Percentiles rank a stretch among this genome's conserved stretches.
These are phyloP conservation scores for Penicillium frequentans DNA, from an alignment of 2,329 filamentous ascomycete species.

Conservation along the genomic window DNA sequence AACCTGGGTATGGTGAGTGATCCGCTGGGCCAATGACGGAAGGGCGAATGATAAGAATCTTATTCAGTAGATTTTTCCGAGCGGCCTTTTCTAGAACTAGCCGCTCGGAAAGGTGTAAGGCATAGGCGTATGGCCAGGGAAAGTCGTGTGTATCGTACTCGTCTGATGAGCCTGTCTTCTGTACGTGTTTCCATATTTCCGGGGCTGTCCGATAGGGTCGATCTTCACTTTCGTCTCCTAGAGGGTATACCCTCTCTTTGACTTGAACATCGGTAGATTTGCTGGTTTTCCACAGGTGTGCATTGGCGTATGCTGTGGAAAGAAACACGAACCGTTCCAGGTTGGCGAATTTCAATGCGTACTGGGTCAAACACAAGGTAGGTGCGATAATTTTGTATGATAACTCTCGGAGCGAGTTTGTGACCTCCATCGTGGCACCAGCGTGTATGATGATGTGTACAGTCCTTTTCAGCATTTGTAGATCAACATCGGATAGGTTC, in stretches of 20 bases:
- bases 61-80: conserved; percentile 15
- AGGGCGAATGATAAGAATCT: conserved; percentile 24
- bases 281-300: conserved; percentile 18
- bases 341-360: conserved; percentile 22
- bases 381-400: conserved; percentile 21
- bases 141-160: conserved; percentile 19
- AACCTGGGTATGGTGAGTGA: conserved; percentile 21
- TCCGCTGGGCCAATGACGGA: conserved; percentile 25
- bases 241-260: conserved; percentile 17
- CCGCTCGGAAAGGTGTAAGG: conserved; percentile 18
- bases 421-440: conserved; percentile 16
- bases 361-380: conserved; percentile 17
- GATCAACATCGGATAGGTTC: conserved; percentile 15
- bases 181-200: conserved; percentile 15
- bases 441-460: conserved; percentile 23
- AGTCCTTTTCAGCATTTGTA: conserved; percentile 21
- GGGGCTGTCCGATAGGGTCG: conserved; percentile 9
- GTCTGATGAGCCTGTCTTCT: conserved; percentile 15
- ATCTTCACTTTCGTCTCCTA: conserved; percentile 8
- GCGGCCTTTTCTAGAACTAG: conserved; percentile 16
- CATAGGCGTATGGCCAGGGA: conserved; percentile 19
- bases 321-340: conserved; percentile 23
- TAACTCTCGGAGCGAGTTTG: conserved; percentile 20
- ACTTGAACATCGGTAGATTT: conserved; percentile 15
- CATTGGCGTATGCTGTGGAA: conserved; percentile 22